Evolutionary conservation across 805 yeast genomes (phyloP).

Genomic region (Teunomyces stri): DNA sequence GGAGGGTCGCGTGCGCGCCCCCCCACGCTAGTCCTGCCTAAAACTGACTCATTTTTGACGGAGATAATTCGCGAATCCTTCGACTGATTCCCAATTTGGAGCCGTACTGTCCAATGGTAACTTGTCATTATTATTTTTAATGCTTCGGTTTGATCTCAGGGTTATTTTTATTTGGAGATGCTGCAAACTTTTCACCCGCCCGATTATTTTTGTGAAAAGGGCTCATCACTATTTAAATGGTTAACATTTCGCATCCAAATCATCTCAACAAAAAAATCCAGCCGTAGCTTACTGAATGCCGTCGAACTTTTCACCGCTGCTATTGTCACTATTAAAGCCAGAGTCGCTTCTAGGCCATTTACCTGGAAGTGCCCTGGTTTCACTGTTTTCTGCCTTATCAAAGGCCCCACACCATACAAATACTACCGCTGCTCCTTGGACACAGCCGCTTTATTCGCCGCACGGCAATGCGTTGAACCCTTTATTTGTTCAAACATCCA

Average conservation of each 20-base stretch:
- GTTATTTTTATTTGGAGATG: no score
- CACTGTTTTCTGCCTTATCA: neutral
- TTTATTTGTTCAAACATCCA: slow-evolving; percentile 16
- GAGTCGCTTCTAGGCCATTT: neutral
- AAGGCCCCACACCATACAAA: neutral
- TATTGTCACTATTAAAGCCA: neutral
- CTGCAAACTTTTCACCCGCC: no score
- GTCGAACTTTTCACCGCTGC: neutral
- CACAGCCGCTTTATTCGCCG: slow-evolving; percentile 19
- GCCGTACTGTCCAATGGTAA: neutral
- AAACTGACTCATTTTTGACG: neutral
- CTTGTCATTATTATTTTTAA: neutral
- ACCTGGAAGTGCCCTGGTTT: neutral
- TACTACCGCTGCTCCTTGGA: slow-evolving; percentile 6
- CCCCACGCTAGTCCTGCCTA: neutral
- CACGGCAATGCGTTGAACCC: slow-evolving; percentile 22
- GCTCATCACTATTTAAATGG: neutral
- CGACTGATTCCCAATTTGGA: neutral
- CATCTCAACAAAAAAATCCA: neutral
- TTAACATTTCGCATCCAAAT: neutral
- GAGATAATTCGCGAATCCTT: neutral
- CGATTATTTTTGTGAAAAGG: no score
- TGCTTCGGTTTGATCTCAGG: neutral
- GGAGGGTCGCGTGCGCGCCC: neutral
- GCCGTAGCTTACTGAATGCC: neutral